Evolutionary conservation across 257 asterid genomes (phyloP).

Genomic region (Euphrasia confusa): DNA sequence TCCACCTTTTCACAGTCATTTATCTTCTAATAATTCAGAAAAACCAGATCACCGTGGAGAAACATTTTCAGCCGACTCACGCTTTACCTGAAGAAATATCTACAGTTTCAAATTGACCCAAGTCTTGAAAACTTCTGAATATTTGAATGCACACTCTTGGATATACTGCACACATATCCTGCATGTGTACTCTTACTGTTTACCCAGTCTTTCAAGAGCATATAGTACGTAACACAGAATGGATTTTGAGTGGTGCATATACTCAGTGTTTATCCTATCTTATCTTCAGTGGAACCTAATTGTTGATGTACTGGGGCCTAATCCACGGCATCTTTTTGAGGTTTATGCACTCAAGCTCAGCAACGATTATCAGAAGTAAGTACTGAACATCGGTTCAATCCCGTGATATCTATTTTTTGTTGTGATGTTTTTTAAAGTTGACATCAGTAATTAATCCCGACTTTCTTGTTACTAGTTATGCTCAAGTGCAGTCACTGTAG

Average conservation of each 20-base stretch:
- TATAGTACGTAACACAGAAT: neutral
- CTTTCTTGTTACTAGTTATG: neutral
- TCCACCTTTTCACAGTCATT: neutral
- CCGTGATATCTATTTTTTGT: conserved; percentile 10
- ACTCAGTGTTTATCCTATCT: conserved; percentile 29
- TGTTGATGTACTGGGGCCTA: conserved; percentile 73
- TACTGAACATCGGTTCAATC: conserved; percentile 19
- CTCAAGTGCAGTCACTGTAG: conserved; percentile 8
- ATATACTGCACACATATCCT: conserved; percentile 10
- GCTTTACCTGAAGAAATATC: conserved; percentile 17
- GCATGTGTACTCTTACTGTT: neutral
- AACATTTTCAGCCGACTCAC: conserved; percentile 9
- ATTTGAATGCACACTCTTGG: conserved; percentile 7
- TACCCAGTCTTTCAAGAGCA: neutral
- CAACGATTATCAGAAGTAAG: conserved; percentile 67
- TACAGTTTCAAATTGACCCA: conserved; percentile 23
- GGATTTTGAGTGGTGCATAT: conserved; percentile 20
- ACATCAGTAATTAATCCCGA: conserved; percentile 2
- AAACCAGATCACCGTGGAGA: conserved; percentile 18
- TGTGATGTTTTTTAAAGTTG: conserved; percentile 4
- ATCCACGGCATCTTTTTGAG: conserved; percentile 91
- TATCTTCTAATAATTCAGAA: neutral
- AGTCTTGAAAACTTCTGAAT: conserved; percentile 8
- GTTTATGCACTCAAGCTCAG: conserved; percentile 77
- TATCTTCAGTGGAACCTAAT: conserved; percentile 70